Conservation (phyloP, 768 basidiomycete genomes). For the Leucosporidium yakuticum region DNA sequence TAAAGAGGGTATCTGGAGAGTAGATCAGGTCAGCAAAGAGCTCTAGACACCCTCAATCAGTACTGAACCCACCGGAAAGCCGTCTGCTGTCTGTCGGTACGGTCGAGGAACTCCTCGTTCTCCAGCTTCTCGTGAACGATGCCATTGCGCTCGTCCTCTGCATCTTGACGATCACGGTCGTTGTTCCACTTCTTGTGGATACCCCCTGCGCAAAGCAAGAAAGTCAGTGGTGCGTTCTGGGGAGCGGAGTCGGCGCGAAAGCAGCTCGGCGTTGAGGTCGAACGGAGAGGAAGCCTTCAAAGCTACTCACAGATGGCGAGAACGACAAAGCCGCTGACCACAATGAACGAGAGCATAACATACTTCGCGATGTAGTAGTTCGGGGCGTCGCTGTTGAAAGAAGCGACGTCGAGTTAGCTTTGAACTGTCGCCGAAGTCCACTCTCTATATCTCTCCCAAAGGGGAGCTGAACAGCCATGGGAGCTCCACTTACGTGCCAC, state of each 20-base stretch:
- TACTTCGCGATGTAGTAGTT: not conserved
- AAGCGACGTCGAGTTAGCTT: not conserved
- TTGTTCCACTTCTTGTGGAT: slow-evolving; percentile 20
- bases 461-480: no score
- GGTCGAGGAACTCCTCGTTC: slow-evolving; percentile 32
- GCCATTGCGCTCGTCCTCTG: slow-evolving; percentile 11
- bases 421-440: not conserved
- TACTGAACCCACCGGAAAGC: slow-evolving; percentile 22
- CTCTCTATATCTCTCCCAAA: no score
- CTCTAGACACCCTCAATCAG: no score
- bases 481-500: not conserved
- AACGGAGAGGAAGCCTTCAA: no score
- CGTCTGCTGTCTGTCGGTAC: slow-evolving; percentile 24
- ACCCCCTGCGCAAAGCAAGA: not conserved
- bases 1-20: no score
- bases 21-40: no score
- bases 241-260: no score
- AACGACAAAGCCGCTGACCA: not conserved
- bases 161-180: slow-evolving; percentile 12
- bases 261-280: no score
- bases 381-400: no score
- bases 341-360: slow-evolving; percentile 8
- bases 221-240: no score
- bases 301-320: not conserved
- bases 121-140: slow-evolving; percentile 15